phyloP scores from a whole-genome alignment of 2,329 filamentous ascomycete genomes.

The Aureobasidium namibiae region DNA sequence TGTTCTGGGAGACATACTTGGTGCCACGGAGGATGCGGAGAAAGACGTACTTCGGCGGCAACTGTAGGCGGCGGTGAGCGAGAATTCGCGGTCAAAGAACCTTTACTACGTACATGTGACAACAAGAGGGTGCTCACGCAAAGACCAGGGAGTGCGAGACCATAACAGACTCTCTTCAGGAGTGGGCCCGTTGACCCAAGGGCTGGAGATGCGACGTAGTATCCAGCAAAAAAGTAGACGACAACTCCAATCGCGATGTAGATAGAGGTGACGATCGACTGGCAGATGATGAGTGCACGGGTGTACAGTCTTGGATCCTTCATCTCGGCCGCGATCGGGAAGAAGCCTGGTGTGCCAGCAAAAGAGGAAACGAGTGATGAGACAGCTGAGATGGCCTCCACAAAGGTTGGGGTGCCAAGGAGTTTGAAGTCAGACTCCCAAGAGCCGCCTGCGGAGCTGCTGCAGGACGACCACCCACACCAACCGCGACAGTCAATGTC shows the following conservation, averaged over 20 bases:
- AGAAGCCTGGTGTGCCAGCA: slow-evolving; percentile 31
- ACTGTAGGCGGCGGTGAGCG: not conserved
- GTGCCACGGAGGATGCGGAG: slow-evolving; percentile 21
- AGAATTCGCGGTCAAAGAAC: no score
- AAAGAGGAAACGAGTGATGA: slow-evolving; percentile 32
- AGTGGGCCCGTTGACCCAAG: slow-evolving; percentile 37
- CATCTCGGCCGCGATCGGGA: slow-evolving; percentile 34
- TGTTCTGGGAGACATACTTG: slow-evolving; percentile 18
- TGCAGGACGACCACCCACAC: slow-evolving; percentile 48
- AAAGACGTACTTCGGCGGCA: slow-evolving; percentile 23
- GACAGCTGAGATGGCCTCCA: slow-evolving; percentile 25
- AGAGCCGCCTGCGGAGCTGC: slow-evolving; percentile 48
- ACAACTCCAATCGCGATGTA: slow-evolving; percentile 34
- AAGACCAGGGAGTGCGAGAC: slow-evolving; percentile 23
- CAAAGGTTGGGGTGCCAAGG: slow-evolving; percentile 24
- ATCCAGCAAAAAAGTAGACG: slow-evolving; percentile 41
- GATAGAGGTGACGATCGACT: slow-evolving; percentile 17
- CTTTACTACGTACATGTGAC: slow-evolving; percentile 10
- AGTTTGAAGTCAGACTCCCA: slow-evolving; percentile 42
- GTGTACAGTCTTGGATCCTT: slow-evolving; percentile 27
- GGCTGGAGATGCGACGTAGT: slow-evolving; percentile 39
- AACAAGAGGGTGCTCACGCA: slow-evolving; percentile 19
- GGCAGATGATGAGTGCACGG: slow-evolving; percentile 25
- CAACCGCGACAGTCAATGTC: slow-evolving; percentile 31
- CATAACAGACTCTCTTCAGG: slow-evolving; percentile 40